These are phyloP conservation scores for Kodamaea lidongshanica DNA, from an alignment of 805 yeast species.

Conservation along the genomic window DNA sequence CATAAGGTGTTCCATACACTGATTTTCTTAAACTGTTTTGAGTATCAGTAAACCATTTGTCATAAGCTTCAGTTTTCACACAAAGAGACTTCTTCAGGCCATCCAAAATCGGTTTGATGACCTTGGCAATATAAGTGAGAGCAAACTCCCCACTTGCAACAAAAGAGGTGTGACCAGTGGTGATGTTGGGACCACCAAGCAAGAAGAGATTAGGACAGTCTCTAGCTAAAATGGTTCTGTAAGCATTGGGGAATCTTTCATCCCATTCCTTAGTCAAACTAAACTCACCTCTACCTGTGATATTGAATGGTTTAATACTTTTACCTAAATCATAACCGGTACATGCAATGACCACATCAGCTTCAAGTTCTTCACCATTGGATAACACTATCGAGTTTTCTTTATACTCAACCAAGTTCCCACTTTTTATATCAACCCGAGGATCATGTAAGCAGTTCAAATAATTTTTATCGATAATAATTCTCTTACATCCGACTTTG, in stretches of 20 bases:
- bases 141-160: constrained; percentile 32
- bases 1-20: constrained; percentile 32
- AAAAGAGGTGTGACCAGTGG: constrained; percentile 38
- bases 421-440: constrained; percentile 19
- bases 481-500: constrained; percentile 37
- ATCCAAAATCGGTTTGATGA: constrained; percentile 19
- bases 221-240: too few species aligned
- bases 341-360: constrained; percentile 37
- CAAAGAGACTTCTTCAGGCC: constrained; percentile 22
- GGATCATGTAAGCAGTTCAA: constrained; percentile 28
- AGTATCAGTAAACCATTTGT: constrained; percentile 25
- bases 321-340: constrained; percentile 31
- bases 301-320: constrained; percentile 13
- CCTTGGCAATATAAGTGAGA: constrained; percentile 16
- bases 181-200: constrained; percentile 37
- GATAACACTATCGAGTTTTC: constrained; percentile 25
- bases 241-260: constrained; percentile 28
- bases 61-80: constrained; percentile 27
- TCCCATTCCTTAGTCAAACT: constrained; percentile 21
- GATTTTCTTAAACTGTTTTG: constrained; percentile 21
- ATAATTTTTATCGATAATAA: constrained; percentile 32
- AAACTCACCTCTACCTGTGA: constrained; percentile 23
- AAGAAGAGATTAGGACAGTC: constrained; percentile 29
- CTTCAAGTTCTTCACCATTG: constrained; percentile 22
- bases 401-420: constrained; percentile 18